Evolutionary conservation across 2,329 filamentous ascomycete genomes (phyloP).

Genomic region (Aspergillus quadricinctus): DNA sequence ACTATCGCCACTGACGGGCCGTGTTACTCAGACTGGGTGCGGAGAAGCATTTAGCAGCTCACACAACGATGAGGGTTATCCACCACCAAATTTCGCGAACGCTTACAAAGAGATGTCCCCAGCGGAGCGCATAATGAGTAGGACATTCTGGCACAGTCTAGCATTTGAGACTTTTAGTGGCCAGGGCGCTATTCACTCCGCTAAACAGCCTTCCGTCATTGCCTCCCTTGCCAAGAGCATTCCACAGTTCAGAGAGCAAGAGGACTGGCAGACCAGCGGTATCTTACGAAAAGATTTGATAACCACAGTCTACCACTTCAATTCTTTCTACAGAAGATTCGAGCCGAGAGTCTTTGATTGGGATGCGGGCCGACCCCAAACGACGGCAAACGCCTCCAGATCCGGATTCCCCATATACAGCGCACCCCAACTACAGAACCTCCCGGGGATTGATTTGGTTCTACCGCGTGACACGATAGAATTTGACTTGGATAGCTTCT

Average conservation of each 20-base stretch:
- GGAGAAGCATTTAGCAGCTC: background rate
- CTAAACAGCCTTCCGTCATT: background rate
- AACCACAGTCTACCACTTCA: background rate
- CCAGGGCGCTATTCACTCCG: background rate
- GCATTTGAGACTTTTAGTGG: background rate
- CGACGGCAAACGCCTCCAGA: background rate
- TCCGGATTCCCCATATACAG: background rate
- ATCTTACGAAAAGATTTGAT: background rate
- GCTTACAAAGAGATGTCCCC: slow-evolving; percentile 6
- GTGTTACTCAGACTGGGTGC: background rate
- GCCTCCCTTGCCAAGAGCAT: slow-evolving; percentile 6
- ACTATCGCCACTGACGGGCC: slow-evolving; percentile 10
- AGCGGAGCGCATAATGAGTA: slow-evolving; percentile 10
- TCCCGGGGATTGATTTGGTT: background rate
- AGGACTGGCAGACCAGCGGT: background rate
- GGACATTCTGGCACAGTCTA: slow-evolving; percentile 13
- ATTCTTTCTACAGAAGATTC: background rate
- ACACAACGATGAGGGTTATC: background rate
- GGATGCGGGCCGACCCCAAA: background rate
- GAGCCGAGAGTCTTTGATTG: background rate
- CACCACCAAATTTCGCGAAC: background rate
- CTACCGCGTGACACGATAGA: background rate
- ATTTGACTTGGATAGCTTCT: slow-evolving; percentile 17
- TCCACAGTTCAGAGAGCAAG: background rate
- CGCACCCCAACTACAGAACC: background rate